Percentiles rank a stretch among this genome's conserved stretches.
phyloP scores from a whole-genome alignment of 495 filamentous ascomycete genomes.

The Daldinia childiae region DNA sequence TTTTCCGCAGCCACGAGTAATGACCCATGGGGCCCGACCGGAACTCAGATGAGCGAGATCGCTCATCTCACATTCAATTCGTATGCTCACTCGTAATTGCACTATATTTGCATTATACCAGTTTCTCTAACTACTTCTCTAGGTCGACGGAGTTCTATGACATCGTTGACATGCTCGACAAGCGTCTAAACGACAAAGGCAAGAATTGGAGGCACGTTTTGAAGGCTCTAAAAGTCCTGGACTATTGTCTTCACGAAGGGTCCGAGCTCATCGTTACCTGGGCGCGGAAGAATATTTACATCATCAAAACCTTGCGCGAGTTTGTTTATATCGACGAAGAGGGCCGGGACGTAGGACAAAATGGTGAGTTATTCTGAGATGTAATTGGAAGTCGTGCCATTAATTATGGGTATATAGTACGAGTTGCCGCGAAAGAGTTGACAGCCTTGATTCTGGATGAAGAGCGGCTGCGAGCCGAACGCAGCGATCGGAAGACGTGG shows the following conservation, averaged over 20 bases:
- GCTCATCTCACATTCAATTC: slow-evolving; percentile 96
- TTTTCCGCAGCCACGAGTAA: slow-evolving; percentile 86
- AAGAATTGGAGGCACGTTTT: slow-evolving; percentile 99
- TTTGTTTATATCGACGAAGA: slow-evolving; percentile 97
- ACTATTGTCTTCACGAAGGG: slow-evolving; percentile 98
- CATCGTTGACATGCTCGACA: slow-evolving; percentile 99
- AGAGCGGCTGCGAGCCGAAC: slow-evolving; percentile 89
- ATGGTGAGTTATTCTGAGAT: slow-evolving; percentile 64
- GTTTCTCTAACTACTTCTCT: slow-evolving; percentile 24
- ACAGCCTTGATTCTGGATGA: slow-evolving; percentile 95
- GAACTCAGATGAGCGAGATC: slow-evolving; percentile 98
- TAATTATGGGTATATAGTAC: slow-evolving; percentile 66
- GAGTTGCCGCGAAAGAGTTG: slow-evolving; percentile 94
- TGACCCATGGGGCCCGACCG: slow-evolving; percentile 98
- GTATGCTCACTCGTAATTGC: slow-evolving; percentile 62
- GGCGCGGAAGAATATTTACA: slow-evolving; percentile 97
- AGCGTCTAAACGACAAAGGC: slow-evolving; percentile 98
- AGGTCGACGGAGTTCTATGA: slow-evolving; percentile 98
- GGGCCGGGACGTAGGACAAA: slow-evolving; percentile 91
- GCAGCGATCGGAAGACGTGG: slow-evolving; percentile 92
- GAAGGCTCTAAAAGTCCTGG: slow-evolving; percentile 96
- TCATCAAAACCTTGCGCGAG: slow-evolving; percentile 97
- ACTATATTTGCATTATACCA: not conserved
- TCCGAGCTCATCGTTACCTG: slow-evolving; percentile 97
- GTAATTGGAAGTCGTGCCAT: not conserved